Percentiles rank a stretch among this genome's conserved stretches.
Conservation (phyloP, 768 basidiomycete genomes). For the Lactarius psammicola region DNA sequence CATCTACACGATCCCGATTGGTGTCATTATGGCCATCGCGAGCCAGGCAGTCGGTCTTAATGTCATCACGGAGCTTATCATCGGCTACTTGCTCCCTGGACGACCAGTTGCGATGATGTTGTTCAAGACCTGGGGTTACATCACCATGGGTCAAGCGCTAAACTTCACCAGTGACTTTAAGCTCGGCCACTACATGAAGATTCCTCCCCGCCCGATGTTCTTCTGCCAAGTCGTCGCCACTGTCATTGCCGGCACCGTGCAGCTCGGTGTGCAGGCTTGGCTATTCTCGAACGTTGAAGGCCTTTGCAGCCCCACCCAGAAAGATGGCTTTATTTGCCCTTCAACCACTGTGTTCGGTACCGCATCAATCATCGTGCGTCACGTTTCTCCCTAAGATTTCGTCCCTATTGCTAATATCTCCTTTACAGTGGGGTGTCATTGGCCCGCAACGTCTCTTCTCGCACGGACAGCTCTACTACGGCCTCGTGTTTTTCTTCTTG, state of each 20-base stretch:
- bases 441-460: background rate
- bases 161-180: constrained; percentile 75
- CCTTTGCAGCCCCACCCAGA: constrained; percentile 50
- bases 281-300: constrained; percentile 28
- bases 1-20: constrained; percentile 72
- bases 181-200: constrained; percentile 70
- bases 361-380: constrained; percentile 22
- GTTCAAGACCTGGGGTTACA: constrained; percentile 83
- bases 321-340: constrained; percentile 31
- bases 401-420: background rate
- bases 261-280: constrained; percentile 61
- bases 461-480: constrained; percentile 1
- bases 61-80: constrained; percentile 77
- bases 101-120: constrained; percentile 79
- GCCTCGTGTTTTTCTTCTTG: constrained; percentile 73
- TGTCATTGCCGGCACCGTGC: constrained; percentile 59
- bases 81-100: constrained; percentile 82
- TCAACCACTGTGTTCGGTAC: constrained; percentile 51
- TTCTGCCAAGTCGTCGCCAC: constrained; percentile 52
- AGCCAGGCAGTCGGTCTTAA: constrained; percentile 72
- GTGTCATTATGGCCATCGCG: constrained; percentile 75
- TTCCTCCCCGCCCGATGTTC: constrained; percentile 74
- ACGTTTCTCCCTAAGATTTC: too few species aligned
- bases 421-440: constrained; percentile 11
- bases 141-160: constrained; percentile 65